Conservation (phyloP, 2,329 filamentous ascomycete species). For the Aureobasidium pullulans region DNA sequence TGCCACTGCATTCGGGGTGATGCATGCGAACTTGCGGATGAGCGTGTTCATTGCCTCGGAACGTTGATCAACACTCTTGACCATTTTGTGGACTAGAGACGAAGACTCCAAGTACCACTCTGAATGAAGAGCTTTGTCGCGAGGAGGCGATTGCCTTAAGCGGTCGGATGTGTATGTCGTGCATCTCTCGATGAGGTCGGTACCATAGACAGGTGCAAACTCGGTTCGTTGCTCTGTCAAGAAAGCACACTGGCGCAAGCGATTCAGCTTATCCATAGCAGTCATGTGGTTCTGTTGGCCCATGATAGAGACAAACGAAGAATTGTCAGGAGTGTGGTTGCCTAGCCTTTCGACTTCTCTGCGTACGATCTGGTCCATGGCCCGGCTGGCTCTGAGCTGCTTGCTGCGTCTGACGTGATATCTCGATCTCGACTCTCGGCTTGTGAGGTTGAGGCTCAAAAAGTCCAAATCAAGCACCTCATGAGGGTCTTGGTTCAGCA, state of each 20-base stretch:
- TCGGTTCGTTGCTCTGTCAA: conserved; percentile 75
- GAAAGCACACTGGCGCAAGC: conserved; percentile 73
- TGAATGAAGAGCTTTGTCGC: conserved; percentile 52
- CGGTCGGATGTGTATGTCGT: conserved; percentile 54
- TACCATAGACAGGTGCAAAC: conserved; percentile 73
- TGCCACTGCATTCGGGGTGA: conserved; percentile 82
- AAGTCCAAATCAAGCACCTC: conserved; percentile 64
- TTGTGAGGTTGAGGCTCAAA: conserved; percentile 39
- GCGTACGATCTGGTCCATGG: conserved; percentile 64
- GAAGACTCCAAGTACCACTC: conserved; percentile 71
- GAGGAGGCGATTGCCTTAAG: conserved; percentile 48
- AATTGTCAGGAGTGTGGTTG: conserved; percentile 54
- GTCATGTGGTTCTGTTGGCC: conserved; percentile 64
- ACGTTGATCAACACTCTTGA: conserved; percentile 67
- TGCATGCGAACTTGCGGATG: conserved; percentile 82
- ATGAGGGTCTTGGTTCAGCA: conserved; percentile 58
- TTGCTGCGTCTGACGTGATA: conserved; percentile 27
- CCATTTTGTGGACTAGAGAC: conserved; percentile 54
- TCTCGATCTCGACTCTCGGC: conserved; percentile 45
- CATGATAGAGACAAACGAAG: conserved; percentile 62
- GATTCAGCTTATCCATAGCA: conserved; percentile 63
- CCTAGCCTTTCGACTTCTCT: conserved; percentile 53
- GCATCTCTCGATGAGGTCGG: conserved; percentile 66
- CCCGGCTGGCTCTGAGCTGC: conserved; percentile 55
- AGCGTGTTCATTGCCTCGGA: conserved; percentile 64